Base-by-base conservation (phyloP, 306 rosid species). In the Vicia sativa region DNA sequence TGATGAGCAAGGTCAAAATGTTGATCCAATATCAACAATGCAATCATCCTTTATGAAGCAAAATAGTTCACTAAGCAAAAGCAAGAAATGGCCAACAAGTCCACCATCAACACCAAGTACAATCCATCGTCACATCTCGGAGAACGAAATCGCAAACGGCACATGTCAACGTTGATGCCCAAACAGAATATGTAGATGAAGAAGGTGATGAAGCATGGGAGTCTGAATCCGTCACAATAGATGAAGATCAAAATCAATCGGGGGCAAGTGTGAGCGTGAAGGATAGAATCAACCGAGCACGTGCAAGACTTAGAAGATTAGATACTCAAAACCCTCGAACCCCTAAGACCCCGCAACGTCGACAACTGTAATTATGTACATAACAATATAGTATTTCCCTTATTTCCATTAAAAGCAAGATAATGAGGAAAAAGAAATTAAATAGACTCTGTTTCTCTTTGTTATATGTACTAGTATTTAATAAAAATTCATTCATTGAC, bases 41-140 rank as follows among this genome's bases (percentile, higher is more conserved):
- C 78, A 54, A 67, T 2, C 85, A 0, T 74, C 87, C 1, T 70
- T 64, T 5, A 62, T 72, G 68, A 71, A 74, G 78, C 80, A 78
- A 25, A 71, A 23, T 13, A 73, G 67, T 34, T 43, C 11, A 19
- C 10, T 72, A 19, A 74, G 67, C 71, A 81, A 69, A 79, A 77
- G 49, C 76, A 65, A 58, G 77, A 81, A 75, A 52, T 76, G 82
- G 79, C 63, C 79, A 1, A 57, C 79, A 16, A 83, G 77, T 18
- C 82, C 88, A 0, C 84, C 90, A 8, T 21, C 80, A 28, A n/a
- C 87, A 7, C 80, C 84, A 11, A 49, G 0, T 13, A 46, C 12
- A 35, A 35, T 71, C 50, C 3, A 58, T 61, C 81, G 68, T 3
- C 2, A 52, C 48, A 4, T 59, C 14, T 18, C 77, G 34, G 65